phyloP scores from a whole-genome alignment of 306 rosid genomes.

The Trifolium pratense region DNA sequence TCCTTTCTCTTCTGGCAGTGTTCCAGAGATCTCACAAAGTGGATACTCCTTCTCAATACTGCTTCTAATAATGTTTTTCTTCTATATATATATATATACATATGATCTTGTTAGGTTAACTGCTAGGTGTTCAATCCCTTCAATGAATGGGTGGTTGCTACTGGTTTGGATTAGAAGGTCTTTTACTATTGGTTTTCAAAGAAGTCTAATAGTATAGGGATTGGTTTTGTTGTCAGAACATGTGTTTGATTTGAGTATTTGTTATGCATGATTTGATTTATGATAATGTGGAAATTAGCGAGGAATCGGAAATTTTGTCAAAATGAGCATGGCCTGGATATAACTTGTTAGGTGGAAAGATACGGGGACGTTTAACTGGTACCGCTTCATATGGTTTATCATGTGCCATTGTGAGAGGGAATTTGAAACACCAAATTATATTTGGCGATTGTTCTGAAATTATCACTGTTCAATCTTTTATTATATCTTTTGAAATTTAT shows the following conservation, averaged over 20 bases:
- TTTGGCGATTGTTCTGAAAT: slow-evolving; percentile 17
- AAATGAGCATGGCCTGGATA: slow-evolving; percentile 8
- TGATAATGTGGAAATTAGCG: slow-evolving; percentile 10
- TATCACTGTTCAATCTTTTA: background rate
- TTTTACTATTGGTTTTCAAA: background rate
- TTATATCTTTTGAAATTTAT: slow-evolving; percentile 1
- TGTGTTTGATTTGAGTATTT: background rate
- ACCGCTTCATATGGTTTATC: background rate
- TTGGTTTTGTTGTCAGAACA: slow-evolving; percentile 5
- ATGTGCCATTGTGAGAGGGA: slow-evolving; percentile 7
- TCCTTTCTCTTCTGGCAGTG: too few relatives aligned
- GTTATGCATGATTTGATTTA: background rate
- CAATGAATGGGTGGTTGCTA: slow-evolving; percentile 97
- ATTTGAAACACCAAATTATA: background rate
- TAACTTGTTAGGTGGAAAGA: background rate
- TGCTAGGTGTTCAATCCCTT: slow-evolving; percentile 97
- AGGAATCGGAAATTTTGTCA: background rate
- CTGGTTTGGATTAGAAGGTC: slow-evolving; percentile 53
- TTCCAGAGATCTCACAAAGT: too few relatives aligned
- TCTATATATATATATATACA: too few relatives aligned
- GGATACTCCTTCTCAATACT: too few relatives aligned
- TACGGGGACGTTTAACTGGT: background rate
- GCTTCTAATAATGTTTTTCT: too few relatives aligned
- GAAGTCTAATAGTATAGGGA: background rate
- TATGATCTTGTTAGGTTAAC: slow-evolving; percentile 64